Evolutionary conservation across 306 rosid species (phyloP).

Genomic region (Hippophae gyantsensis): DNA sequence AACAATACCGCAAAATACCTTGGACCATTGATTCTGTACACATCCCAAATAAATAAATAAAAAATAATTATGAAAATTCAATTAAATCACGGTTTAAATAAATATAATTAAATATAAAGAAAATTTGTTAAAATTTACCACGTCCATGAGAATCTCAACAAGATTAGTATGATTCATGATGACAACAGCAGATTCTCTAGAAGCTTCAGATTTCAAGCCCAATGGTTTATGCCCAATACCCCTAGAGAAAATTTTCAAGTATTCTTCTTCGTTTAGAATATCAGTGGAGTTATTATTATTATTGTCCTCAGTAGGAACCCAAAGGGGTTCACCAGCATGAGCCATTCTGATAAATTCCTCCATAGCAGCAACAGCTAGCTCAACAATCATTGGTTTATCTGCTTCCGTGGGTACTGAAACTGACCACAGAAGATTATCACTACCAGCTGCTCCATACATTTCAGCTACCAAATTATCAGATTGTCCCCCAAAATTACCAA

Average conservation of each 20-base stretch:
- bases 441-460: slow-evolving; percentile 1
- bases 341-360: slow-evolving; percentile 59
- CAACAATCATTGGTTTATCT: slow-evolving; percentile 49
- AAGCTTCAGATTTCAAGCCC: slow-evolving; percentile 54
- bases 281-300: slow-evolving; percentile 10
- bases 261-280: slow-evolving; percentile 53
- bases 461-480: not conserved
- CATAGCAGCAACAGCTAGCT: slow-evolving; percentile 65
- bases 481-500: slow-evolving; percentile 43
- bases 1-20: slow-evolving; percentile 53
- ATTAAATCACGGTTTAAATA: not conserved
- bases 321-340: slow-evolving; percentile 48
- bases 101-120: not conserved
- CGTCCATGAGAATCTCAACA: slow-evolving; percentile 82
- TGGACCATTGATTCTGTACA: slow-evolving; percentile 65
- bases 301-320: slow-evolving; percentile 28
- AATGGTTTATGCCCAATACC: slow-evolving; percentile 53
- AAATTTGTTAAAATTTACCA: slow-evolving; percentile 25
- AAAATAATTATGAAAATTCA: too few relatives aligned
- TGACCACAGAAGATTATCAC: slow-evolving; percentile 45
- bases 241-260: slow-evolving; percentile 47
- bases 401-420: slow-evolving; percentile 38
- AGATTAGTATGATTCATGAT: slow-evolving; percentile 52
- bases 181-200: slow-evolving; percentile 51
- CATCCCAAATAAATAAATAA: too few relatives aligned